These are phyloP conservation scores for Kregervanrija delftensis DNA, from an alignment of 805 yeast species.

Conservation along the genomic window DNA sequence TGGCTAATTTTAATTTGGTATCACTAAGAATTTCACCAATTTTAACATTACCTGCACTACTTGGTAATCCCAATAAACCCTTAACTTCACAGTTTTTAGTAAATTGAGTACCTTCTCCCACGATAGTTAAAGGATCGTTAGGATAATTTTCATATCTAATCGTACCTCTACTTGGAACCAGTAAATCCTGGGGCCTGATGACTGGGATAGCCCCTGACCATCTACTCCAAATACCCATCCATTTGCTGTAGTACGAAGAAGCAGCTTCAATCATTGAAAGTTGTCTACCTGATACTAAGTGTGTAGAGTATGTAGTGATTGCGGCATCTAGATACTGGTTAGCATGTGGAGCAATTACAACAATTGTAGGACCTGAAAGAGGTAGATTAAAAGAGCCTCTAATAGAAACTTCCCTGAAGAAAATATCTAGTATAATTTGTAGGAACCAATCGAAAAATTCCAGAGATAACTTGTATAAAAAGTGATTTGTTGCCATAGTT, in stretches of 20 bases:
- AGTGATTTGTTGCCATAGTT: no score
- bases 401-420: slow-evolving; percentile 83
- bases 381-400: slow-evolving; percentile 77
- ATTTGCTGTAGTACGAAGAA: slow-evolving; percentile 54
- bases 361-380: slow-evolving; percentile 72
- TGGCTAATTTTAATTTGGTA: slow-evolving; percentile 56
- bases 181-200: slow-evolving; percentile 80
- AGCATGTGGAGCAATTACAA: slow-evolving; percentile 98
- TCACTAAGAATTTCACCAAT: slow-evolving; percentile 65
- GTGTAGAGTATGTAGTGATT: slow-evolving; percentile 67
- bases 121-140: slow-evolving; percentile 46
- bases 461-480: slow-evolving; percentile 7
- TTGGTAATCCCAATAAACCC: slow-evolving; percentile 75
- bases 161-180: slow-evolving; percentile 58
- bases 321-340: slow-evolving; percentile 72
- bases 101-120: slow-evolving; percentile 65
- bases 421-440: slow-evolving; percentile 35
- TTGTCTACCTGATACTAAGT: slow-evolving; percentile 57
- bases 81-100: slow-evolving; percentile 52
- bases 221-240: slow-evolving; percentile 70
- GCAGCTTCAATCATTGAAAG: slow-evolving; percentile 84
- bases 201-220: slow-evolving; percentile 85
- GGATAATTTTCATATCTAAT: slow-evolving; percentile 38
- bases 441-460: slow-evolving; percentile 27
- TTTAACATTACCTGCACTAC: slow-evolving; percentile 67